Evolutionary conservation across 768 basidiomycete genomes (phyloP).

Genomic region (Amanita fuliginea): DNA sequence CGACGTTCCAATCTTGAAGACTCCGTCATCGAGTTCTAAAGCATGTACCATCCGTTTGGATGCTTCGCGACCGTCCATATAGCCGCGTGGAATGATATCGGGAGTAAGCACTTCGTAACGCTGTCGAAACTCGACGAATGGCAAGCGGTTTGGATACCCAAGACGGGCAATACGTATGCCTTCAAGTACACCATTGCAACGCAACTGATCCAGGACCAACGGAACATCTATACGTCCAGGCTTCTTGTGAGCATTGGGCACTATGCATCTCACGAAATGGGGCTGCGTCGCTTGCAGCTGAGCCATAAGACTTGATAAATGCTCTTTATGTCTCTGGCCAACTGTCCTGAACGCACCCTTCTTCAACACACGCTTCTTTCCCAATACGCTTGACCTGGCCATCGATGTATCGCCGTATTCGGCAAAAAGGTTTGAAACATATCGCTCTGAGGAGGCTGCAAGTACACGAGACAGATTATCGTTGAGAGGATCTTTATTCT

Average conservation of each 20-base stretch:
- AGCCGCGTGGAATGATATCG: constrained; percentile 85
- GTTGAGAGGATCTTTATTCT: constrained; percentile 98
- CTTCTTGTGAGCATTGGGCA: constrained; percentile 87
- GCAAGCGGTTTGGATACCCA: constrained; percentile 93
- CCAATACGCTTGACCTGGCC: constrained; percentile 30
- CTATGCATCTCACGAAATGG: constrained; percentile 97
- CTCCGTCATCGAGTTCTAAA: constrained; percentile 74
- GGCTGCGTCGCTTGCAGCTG: constrained; percentile 93
- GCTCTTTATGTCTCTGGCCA: constrained; percentile 92
- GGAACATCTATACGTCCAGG: constrained; percentile 89
- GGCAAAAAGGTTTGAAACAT: constrained; percentile 73
- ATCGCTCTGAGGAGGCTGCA: constrained; percentile 70
- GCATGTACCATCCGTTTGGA: constrained; percentile 85
- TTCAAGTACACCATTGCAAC: constrained; percentile 98
- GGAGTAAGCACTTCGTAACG: constrained; percentile 95
- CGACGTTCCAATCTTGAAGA: constrained; percentile 88
- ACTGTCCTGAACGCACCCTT: constrained; percentile 97
- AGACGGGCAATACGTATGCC: constrained; percentile 96
- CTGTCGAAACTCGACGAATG: constrained; percentile 95
- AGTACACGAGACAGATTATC: constrained; percentile 90
- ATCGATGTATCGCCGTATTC: constrained; percentile 54
- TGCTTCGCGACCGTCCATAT: constrained; percentile 96
- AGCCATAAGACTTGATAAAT: constrained; percentile 80
- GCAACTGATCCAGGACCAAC: constrained; percentile 88
- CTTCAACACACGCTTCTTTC: constrained; percentile 72